Evolutionary conservation across 306 rosid genomes (phyloP), one percentile per base, ranked within the genome.

Genomic region (Luffa acutangula): DNA sequence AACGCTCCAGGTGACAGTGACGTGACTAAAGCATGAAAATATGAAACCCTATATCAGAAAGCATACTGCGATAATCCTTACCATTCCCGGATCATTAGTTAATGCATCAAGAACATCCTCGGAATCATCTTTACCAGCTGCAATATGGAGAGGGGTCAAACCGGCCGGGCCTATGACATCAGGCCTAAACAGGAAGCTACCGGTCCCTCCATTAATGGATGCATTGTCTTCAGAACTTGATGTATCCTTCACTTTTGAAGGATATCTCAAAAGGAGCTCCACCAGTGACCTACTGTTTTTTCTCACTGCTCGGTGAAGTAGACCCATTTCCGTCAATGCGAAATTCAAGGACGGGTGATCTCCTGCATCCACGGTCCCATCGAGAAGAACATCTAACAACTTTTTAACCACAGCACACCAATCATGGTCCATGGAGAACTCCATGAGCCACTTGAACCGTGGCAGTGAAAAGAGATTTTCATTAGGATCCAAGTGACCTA

Each of bases 61-160:
- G 76, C 41, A 54, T 60, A 41, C 58, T 60, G 36, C 54, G 58
- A 65, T 66, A 72, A 65, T 79, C 78, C 80, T 79, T 86, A 94
- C 98, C 98, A 80, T 82, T 86, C 93, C 96, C 52, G 95, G 97
- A 84, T 94, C 98, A 83, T 91, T 88, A 0, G 91, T 92, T 79
- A 94, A 91, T 15, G 97, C 97, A 79, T 94, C 98, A 74, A 94
- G 83, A 34, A 94, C 84, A 57, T 81, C 84, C 84, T 91, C 97
- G 0, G 75, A 91, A 75, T 90, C 97, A 76, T 83, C 87, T 77
- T 74, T 83, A 63, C 96, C 84, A 33, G 98, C 96, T 21, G 92
- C 96, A 64, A 91, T 81, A 85, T 93, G 98, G 75, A 93, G 91
- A 18, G 98, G 96, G 71, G 98, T 94, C 89, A 94, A 82, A 45